A percentile compares a stretch with the other conserved stretches of the same genome.
Conservation (phyloP, 139 green algal genomes). For the Zygnema cylindricum region DNA sequence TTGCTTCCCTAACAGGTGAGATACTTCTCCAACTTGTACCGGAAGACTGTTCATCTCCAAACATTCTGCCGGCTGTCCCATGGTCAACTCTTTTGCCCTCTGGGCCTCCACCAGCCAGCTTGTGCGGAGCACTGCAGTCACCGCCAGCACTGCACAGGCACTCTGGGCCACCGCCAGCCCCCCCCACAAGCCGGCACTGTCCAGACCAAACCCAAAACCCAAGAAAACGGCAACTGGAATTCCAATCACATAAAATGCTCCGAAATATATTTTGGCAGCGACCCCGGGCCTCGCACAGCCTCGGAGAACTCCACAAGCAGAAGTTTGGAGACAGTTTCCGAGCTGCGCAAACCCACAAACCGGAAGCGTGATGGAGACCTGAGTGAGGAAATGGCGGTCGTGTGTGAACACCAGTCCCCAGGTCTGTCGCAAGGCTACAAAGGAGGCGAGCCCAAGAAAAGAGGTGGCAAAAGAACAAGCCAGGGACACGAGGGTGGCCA, state of each 20-base stretch:
- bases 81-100: conserved; percentile 5
- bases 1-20: too few species aligned
- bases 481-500: conserved; percentile 15
- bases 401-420: conserved; percentile 22
- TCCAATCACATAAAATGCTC: conserved; percentile 21
- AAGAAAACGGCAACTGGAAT: neutral
- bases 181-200: neutral
- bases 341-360: conserved; percentile 18
- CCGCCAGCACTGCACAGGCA: neutral
- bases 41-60: too few species aligned
- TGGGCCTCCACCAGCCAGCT: conserved; percentile 17
- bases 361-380: conserved; percentile 27
- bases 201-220: neutral
- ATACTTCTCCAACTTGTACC: too few species aligned
- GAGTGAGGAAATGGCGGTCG: conserved; percentile 13
- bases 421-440: conserved; percentile 22
- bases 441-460: neutral
- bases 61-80: too few species aligned
- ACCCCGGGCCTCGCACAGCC: conserved; percentile 12
- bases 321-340: neutral
- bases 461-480: neutral
- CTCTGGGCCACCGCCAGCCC: neutral
- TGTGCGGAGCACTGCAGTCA: conserved; percentile 1
- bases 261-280: conserved; percentile 6
- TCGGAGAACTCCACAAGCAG: conserved; percentile 20